Base-by-base conservation (phyloP, 2,329 filamentous ascomycete species). In the Aspergillus pseudoglaucus region DNA sequence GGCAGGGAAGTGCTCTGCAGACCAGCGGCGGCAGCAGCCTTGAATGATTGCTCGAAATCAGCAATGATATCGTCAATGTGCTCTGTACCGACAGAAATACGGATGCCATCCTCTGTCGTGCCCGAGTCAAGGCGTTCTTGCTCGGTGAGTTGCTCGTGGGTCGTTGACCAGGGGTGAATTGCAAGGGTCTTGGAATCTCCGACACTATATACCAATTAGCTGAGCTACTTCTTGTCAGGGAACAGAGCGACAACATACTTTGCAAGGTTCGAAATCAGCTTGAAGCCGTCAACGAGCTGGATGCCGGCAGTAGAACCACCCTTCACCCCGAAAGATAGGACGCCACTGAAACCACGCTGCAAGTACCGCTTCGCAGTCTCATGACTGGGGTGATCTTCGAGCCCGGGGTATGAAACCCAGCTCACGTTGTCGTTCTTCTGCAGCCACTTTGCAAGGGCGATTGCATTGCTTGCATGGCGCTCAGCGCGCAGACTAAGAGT, bases 41-140 rank as follows among this genome's bases (percentile, higher is more conserved):
- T 79, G 71, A 96, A 94, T 0, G 88, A 87, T 75, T 95, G 90
- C 69, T 91, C 85, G 66, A 97, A 96, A 71, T 97, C 91, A 59
- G 84, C 86, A 63, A 95, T 93, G 61, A 97, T 96, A 64, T 97
- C 91, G 73, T 95, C 90, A 65, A 97, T 95, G 68, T 96, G 90
- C 74, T 97, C 91, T 1, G 87, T 95, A 45, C 91, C 91, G 50
- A 96, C 90, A 0, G 90, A 96, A 63, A 97, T 93, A 53, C 91
- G 87, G 69, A 97, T 95, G 35, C 90, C 82, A 63, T 95, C 91
- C 78, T 89, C 67, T 14, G 88, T 93, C 9, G 93, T 88, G 59
- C 91, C 91, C 18, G 88, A 91, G 64, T 75, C 83, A 45, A 78
- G 66, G 71, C 84, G 88, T 77, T 96, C 91, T 65, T 90, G 79